Base-by-base conservation (phyloP, 805 yeast genomes). In the Saccharomycopsis microspora region DNA sequence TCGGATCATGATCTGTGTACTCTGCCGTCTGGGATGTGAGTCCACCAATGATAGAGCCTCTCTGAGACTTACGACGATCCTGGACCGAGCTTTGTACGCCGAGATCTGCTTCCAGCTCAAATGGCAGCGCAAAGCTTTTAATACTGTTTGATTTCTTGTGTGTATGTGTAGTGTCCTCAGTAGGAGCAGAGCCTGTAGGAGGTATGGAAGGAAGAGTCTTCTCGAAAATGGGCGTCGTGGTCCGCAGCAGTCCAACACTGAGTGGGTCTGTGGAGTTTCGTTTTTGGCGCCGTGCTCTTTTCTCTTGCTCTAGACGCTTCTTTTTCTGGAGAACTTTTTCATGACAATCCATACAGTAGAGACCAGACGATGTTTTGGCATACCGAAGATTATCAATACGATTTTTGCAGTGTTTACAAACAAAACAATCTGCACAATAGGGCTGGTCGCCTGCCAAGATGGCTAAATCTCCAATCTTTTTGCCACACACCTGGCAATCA, bases 361-460 rank as follows among this genome's bases (percentile, higher is more conserved):
- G 68, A 0, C 97, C 97, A 58, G 85, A 89, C 39, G 89, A 81
- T 0, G 97, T 90, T 59, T 95, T 74, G 10, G 97, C 97, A 62
- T 93, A 93, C 55, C 88, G 73, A 55, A 89, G 68, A 64, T 90
- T 95, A 59, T 84, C 94, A 52, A 90, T 90, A 49, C 82, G 80
- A 52, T 76, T 76, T 61, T 83, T 81, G 67, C 98, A 90, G 56
- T 85, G 81, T 44, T 90, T 77, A 64, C 98, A 90, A 57, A 79
- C 79, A 67, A 90, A 93, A 64, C 98, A 90, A 44, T 73, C 71
- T 5, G 94, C 78, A 63, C 97, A 93, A 63, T 86, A 93, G 3
- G 97, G 96, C 60, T 85, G 90, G 57, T 93, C 94, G 30, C 96
- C 96, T 1, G 97, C 88, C 34, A 90, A 70, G 32, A 93, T 89